Conservation (phyloP, 257 asterid species). For the Hygrophila difformis region DNA sequence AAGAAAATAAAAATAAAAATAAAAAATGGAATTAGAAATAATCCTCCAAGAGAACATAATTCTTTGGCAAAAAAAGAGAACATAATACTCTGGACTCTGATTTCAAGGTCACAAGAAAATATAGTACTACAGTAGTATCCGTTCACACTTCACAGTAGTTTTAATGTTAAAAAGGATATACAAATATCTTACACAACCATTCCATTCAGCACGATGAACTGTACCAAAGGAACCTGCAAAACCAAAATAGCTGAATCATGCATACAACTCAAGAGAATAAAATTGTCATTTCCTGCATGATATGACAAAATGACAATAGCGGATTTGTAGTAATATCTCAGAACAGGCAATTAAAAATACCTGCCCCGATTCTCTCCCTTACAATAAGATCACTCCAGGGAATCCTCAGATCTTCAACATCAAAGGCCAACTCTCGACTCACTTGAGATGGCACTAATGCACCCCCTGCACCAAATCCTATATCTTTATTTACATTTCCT, state of each 20-base stretch:
- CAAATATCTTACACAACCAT: slow-evolving; percentile 72
- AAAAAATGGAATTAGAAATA: too few relatives aligned
- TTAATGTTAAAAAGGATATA: slow-evolving; percentile 11
- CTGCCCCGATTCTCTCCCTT: slow-evolving; percentile 89
- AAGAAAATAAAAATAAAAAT: too few relatives aligned
- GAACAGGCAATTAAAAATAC: slow-evolving; percentile 26
- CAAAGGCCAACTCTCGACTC: slow-evolving; percentile 41
- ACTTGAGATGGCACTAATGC: slow-evolving; percentile 33
- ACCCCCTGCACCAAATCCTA: slow-evolving; percentile 40
- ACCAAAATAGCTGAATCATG: slow-evolving; percentile 15
- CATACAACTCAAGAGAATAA: slow-evolving; percentile 6
- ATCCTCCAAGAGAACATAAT: slow-evolving; percentile 7
- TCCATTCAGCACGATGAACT: slow-evolving; percentile 98
- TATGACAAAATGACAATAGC: too few relatives aligned
- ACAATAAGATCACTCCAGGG: slow-evolving; percentile 84
- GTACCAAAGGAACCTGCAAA: slow-evolving; percentile 92
- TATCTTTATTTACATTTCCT: slow-evolving; percentile 25
- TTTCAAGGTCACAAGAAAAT: slow-evolving; percentile 11
- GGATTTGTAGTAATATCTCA: background rate
- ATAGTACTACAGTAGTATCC: too few relatives aligned
- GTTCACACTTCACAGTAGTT: too few relatives aligned
- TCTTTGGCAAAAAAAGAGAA: too few relatives aligned
- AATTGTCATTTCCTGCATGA: too few relatives aligned
- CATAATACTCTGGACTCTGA: slow-evolving; percentile 6
- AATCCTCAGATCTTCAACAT: slow-evolving; percentile 66